A percentile compares a stretch with the other conserved stretches of the same genome.
Evolutionary conservation across 352 stramenopile species (phyloP).

Genomic region (Globisporangium recalcitrans): DNA sequence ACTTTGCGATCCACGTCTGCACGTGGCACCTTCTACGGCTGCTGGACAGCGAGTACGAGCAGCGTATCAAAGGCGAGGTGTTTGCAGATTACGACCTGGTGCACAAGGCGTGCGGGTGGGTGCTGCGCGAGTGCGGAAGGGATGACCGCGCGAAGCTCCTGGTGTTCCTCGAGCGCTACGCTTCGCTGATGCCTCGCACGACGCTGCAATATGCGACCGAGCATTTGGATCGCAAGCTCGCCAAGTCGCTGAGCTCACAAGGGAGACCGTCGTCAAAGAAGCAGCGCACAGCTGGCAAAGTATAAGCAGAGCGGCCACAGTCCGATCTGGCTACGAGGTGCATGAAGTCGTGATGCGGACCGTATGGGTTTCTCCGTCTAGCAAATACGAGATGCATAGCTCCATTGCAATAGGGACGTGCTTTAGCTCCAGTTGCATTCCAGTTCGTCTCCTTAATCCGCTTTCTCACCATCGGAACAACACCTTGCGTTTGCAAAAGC

Average conservation of each 20-base stretch:
- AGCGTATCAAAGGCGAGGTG: constrained; percentile 11
- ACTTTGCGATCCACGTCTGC: constrained; percentile 4
- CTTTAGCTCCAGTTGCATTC: neutral
- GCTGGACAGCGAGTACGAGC: constrained; percentile 8
- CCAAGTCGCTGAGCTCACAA: constrained; percentile 10
- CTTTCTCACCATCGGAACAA: neutral
- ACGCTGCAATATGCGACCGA: constrained; percentile 24
- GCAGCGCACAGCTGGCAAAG: neutral
- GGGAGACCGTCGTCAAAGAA: neutral
- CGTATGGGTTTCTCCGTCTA: neutral
- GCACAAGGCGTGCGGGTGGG: constrained; percentile 21
- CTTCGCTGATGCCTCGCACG: constrained; percentile 10
- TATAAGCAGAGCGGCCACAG: neutral
- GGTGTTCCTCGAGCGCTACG: constrained; percentile 13
- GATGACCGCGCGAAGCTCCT: constrained; percentile 3
- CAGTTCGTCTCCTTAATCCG: neutral
- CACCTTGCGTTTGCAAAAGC: neutral
- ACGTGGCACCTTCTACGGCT: constrained; percentile 14
- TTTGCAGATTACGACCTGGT: constrained; percentile 21
- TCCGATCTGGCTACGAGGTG: neutral
- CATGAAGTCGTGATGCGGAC: neutral
- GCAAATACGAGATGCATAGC: neutral
- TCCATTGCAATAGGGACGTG: neutral
- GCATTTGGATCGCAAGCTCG: constrained; percentile 13
- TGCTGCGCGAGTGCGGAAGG: constrained; percentile 17